Base-by-base conservation (phyloP, 2,329 filamentous ascomycete genomes). In the Claviceps paspali region DNA sequence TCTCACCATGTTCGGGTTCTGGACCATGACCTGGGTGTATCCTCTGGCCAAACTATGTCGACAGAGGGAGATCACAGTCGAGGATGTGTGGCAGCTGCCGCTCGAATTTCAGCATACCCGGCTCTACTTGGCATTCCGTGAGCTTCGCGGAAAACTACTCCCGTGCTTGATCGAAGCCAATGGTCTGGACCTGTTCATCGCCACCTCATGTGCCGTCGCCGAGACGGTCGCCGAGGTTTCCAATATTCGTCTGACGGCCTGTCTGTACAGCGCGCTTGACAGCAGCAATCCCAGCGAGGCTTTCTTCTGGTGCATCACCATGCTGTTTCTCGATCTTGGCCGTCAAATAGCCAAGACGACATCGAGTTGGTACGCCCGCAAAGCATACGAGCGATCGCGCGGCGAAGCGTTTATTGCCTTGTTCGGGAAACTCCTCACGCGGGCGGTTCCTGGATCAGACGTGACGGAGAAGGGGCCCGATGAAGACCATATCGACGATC, bases 1-100 rank as follows among this genome's bases (percentile, higher is more conserved):
- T 44, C 54, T 93, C 18, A 81, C 70, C 1, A 63, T 87, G 1
- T 86, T 83, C 70, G 81, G 87, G 46, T 94, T 84, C 59, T 81
- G 88, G 72, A 79, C 74, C 5, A 79, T 93, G 21, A 82, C 74
- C 0, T 94, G 86, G 86, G 79, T 93, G 60, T 63, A 65, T 1
- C 79, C 85, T 0, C 59, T 93, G 6, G 84, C 92, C 10, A 60
- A 63, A 2, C 56, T 76, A 18, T 83, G 79, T 2, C 70, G 65
- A 29, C 61, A 64, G 22, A 65, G 75, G 29, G 79, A 85, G 46
- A 62, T 94, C 7, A 62, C 85, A 26, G 77, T 86, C 28, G 70
- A 79, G 27, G 84, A 94, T 51, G 80, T 94, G 2, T 94, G 86
- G 86, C 63, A 70, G 28, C 60, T 94, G 0, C 76, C 77, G 0